Percentiles rank a stretch among this genome's conserved stretches.
Conservation (phyloP, 1,139 yeast species). For the Yamadazyma conglobata region DNA sequence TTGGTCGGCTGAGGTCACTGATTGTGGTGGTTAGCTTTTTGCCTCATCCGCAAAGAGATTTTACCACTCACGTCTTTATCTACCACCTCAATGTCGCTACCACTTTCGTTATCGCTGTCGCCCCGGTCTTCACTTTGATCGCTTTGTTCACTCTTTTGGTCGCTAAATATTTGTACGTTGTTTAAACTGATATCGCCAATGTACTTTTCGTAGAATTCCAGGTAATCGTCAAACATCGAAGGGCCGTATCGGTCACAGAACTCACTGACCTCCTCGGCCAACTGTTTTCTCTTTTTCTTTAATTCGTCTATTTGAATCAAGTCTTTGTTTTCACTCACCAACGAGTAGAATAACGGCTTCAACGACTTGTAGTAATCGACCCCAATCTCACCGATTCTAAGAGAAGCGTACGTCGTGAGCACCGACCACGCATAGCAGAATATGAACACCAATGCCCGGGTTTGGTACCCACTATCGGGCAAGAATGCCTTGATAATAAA, state of each 20-base stretch:
- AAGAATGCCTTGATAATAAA: conserved; percentile 21
- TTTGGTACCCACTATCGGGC: conserved; percentile 13
- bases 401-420: conserved; percentile 41
- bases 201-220: conserved; percentile 29
- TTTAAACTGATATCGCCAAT: conserved; percentile 11
- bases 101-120: conserved; percentile 7
- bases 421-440: conserved; percentile 39
- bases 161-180: conserved; percentile 33
- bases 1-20: neutral
- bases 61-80: conserved; percentile 1
- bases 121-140: conserved; percentile 22
- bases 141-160: conserved; percentile 20
- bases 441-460: conserved; percentile 20
- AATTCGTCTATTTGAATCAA: conserved; percentile 45
- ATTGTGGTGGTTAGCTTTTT: neutral
- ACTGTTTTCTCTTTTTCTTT: conserved; percentile 49
- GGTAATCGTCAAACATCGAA: conserved; percentile 65
- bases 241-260: conserved; percentile 76
- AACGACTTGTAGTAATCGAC: conserved; percentile 39
- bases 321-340: conserved; percentile 40
- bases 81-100: too few species aligned
- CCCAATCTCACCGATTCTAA: conserved; percentile 42
- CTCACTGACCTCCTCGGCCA: conserved; percentile 60
- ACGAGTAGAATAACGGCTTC: conserved; percentile 36
- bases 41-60: conserved; percentile 6